Conservation (phyloP, 2,329 filamentous ascomycete species). For the Mycosphaerella arachidis region DNA sequence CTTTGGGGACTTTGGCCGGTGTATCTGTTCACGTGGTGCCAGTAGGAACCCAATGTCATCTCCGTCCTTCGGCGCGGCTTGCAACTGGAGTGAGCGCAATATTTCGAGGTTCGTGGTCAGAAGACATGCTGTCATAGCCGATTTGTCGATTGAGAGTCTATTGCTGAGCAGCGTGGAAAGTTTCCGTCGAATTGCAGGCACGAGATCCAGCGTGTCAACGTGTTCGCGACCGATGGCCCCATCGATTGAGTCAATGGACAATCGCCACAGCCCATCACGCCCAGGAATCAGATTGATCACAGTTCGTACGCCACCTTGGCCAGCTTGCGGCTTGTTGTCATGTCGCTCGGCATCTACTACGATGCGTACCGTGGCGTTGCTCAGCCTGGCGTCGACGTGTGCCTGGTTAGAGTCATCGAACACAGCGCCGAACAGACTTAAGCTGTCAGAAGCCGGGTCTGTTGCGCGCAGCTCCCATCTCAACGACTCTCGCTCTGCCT, state of each 20-base stretch:
- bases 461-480: constrained; percentile 75
- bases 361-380: constrained; percentile 65
- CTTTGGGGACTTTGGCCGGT: constrained; percentile 77
- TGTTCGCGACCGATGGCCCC: constrained; percentile 71
- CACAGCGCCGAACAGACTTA: constrained; percentile 59
- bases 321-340: constrained; percentile 32
- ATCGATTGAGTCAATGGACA: constrained; percentile 61
- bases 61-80: constrained; percentile 18
- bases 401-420: constrained; percentile 66
- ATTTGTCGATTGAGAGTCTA: constrained; percentile 65
- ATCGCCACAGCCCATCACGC: constrained; percentile 52
- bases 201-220: constrained; percentile 65
- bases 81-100: constrained; percentile 58
- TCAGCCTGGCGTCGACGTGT: constrained; percentile 59
- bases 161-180: constrained; percentile 33
- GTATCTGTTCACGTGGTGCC: constrained; percentile 47
- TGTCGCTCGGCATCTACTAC: constrained; percentile 58
- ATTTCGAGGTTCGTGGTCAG: constrained; percentile 75
- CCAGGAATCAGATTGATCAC: constrained; percentile 57
- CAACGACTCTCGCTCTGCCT: constrained; percentile 74
- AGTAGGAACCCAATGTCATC: constrained; percentile 15
- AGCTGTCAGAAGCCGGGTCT: constrained; percentile 53
- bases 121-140: constrained; percentile 60
- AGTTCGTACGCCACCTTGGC: constrained; percentile 61
- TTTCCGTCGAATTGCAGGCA: constrained; percentile 37